These are phyloP conservation scores for Ascochyta rabiei DNA, from an alignment of 2,329 filamentous ascomycete genomes.

Conservation along the genomic window DNA sequence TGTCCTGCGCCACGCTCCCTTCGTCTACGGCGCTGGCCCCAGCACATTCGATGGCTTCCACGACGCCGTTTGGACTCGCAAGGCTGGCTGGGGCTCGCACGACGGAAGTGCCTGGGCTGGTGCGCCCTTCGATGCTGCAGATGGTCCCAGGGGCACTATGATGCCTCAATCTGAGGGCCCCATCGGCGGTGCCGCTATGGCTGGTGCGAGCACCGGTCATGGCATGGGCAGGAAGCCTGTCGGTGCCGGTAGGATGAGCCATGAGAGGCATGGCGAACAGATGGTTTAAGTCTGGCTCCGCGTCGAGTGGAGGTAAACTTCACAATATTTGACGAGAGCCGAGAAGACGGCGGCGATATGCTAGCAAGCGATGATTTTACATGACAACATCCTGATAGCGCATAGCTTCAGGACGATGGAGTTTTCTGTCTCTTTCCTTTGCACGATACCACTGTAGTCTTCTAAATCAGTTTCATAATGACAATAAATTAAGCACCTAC, in stretches of 20 bases:
- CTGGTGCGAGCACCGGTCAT: conserved; percentile 26
- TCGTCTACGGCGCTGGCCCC: conserved; percentile 55
- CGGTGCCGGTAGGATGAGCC: conserved; percentile 24
- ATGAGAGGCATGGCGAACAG: conserved; percentile 30
- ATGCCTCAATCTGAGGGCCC: conserved; percentile 36
- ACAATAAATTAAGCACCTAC: not conserved
- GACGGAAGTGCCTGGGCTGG: conserved; percentile 50
- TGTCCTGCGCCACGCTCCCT: conserved; percentile 63
- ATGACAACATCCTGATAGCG: not conserved
- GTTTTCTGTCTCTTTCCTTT: not conserved
- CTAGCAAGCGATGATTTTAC: not conserved
- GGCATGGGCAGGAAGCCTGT: conserved; percentile 41
- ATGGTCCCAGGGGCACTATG: conserved; percentile 45
- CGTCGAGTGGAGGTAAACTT: too few relatives aligned
- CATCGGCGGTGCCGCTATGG: conserved; percentile 29
- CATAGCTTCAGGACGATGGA: not conserved
- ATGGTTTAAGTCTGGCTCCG: conserved; percentile 29
- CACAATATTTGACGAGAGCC: too few relatives aligned
- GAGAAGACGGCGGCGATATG: not conserved
- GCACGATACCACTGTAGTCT: conserved; percentile 13
- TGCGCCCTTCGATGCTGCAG: conserved; percentile 52
- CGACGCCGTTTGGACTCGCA: conserved; percentile 63
- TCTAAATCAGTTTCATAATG: not conserved
- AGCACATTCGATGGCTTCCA: conserved; percentile 54
- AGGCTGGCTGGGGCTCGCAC: conserved; percentile 63